These are phyloP conservation scores for Fusarium setosum DNA, from an alignment of 2,329 filamentous ascomycete species.

Conservation along the genomic window DNA sequence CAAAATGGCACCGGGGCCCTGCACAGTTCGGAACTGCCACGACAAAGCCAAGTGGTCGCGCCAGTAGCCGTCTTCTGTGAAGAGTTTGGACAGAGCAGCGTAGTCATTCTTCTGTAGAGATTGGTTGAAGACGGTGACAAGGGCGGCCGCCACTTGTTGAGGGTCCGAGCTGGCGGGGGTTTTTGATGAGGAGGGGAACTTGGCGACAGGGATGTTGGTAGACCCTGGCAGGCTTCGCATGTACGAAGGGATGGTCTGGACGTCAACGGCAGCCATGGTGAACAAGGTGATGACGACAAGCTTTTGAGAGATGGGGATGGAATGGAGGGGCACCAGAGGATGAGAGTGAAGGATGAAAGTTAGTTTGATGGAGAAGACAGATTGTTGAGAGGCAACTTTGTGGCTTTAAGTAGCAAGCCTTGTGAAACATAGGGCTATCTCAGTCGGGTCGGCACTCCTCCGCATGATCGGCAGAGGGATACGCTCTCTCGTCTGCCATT, in stretches of 20 bases:
- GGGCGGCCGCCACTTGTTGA: conserved; percentile 49
- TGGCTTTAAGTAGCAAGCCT: neutral
- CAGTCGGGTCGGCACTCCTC: conserved; percentile 1
- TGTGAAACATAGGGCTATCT: neutral
- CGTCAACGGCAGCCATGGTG: conserved; percentile 36
- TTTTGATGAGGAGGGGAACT: conserved; percentile 51
- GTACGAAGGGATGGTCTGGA: conserved; percentile 41
- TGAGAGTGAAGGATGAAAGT: neutral
- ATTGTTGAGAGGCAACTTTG: neutral
- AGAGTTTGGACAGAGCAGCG: conserved; percentile 42
- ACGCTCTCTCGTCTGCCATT: neutral
- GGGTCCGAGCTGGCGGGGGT: conserved; percentile 47
- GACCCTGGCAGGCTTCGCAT: conserved; percentile 59
- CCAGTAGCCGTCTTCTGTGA: conserved; percentile 62
- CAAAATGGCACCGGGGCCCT: conserved; percentile 54
- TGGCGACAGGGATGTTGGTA: conserved; percentile 61
- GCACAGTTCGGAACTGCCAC: conserved; percentile 66
- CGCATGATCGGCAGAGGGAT: conserved; percentile 1
- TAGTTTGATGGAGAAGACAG: conserved; percentile 13
- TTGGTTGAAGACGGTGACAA: conserved; percentile 53
- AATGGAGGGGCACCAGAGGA: neutral
- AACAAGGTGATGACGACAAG: too few species aligned
- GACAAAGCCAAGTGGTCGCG: conserved; percentile 67
- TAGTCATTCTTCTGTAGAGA: conserved; percentile 51
- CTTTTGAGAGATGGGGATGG: neutral